Evolutionary conservation across 768 basidiomycete genomes (phyloP).

Genomic region (Pleurotus sapidus): DNA sequence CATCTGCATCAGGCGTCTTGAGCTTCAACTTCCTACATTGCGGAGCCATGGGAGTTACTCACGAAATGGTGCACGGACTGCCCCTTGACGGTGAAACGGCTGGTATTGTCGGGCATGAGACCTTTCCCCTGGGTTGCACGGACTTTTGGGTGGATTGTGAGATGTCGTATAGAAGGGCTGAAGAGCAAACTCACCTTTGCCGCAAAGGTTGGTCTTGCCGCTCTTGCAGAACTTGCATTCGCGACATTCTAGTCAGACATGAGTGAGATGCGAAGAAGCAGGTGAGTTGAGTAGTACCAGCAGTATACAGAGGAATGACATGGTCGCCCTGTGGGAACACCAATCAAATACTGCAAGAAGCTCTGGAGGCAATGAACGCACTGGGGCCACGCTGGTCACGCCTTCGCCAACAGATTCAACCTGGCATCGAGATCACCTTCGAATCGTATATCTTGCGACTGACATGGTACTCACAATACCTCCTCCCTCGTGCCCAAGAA

Average conservation of each 20-base stretch:
- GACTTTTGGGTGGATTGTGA: constrained; percentile 41
- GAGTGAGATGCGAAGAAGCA: not conserved
- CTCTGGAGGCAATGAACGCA: not conserved
- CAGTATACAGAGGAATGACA: constrained; percentile 96
- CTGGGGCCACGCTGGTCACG: constrained; percentile 66
- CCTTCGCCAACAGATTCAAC: constrained; percentile 98
- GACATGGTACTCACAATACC: constrained; percentile 63
- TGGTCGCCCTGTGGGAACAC: constrained; percentile 67
- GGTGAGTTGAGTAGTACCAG: constrained; percentile 49
- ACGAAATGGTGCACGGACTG: constrained; percentile 91
- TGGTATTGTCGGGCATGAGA: constrained; percentile 87
- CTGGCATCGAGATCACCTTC: constrained; percentile 35
- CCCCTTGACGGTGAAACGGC: constrained; percentile 88
- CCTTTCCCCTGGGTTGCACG: constrained; percentile 93
- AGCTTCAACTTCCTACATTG: not conserved
- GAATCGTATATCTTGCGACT: not conserved
- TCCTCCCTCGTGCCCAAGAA: constrained; percentile 94
- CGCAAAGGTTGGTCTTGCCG: constrained; percentile 98
- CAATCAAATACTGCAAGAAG: not conserved
- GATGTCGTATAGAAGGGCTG: not conserved
- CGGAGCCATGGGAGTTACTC: constrained; percentile 23
- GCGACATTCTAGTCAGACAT: constrained; percentile 61
- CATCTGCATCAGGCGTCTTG: constrained; percentile 59
- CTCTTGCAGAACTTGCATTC: constrained; percentile 99
- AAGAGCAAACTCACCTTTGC: constrained; percentile 56